A percentile compares a stretch with the other conserved stretches of the same genome.
Conservation (phyloP, 345 rosid species). For the Atalantia buxifolia region DNA sequence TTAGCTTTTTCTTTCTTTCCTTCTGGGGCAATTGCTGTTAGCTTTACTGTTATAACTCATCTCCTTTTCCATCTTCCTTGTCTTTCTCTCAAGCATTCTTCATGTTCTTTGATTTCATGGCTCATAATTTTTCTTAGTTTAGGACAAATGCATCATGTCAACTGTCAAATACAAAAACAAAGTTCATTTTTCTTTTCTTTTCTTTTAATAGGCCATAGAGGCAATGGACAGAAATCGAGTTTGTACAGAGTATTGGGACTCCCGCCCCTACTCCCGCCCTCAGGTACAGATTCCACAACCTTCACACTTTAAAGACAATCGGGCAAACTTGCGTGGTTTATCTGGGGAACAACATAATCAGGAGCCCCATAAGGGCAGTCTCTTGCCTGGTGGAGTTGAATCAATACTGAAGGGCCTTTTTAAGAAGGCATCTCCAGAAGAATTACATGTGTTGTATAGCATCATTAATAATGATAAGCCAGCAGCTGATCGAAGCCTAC, state of each 20-base stretch:
- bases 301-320: conserved; percentile 29
- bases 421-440: conserved; percentile 73
- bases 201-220: conserved; percentile 66
- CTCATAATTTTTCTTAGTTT: not conserved
- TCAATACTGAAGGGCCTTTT: conserved; percentile 46
- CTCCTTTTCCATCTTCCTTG: not conserved
- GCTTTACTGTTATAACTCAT: not conserved
- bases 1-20: not conserved
- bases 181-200: conserved; percentile 6
- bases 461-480: conserved; percentile 36
- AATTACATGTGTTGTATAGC: conserved; percentile 46
- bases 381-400: conserved; percentile 34
- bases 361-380: conserved; percentile 20
- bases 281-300: conserved; percentile 63
- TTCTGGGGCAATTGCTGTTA: not conserved
- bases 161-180: not conserved
- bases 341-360: conserved; percentile 19
- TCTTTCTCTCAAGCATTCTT: not conserved
- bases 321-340: conserved; percentile 18
- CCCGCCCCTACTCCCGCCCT: conserved; percentile 88
- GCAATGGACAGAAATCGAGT: conserved; percentile 80
- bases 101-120: not conserved
- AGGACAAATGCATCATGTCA: not conserved
- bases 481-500: conserved; percentile 28
- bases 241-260: conserved; percentile 90